Conservation (phyloP, 257 asterid genomes). For the Leptodermis oblonga region DNA sequence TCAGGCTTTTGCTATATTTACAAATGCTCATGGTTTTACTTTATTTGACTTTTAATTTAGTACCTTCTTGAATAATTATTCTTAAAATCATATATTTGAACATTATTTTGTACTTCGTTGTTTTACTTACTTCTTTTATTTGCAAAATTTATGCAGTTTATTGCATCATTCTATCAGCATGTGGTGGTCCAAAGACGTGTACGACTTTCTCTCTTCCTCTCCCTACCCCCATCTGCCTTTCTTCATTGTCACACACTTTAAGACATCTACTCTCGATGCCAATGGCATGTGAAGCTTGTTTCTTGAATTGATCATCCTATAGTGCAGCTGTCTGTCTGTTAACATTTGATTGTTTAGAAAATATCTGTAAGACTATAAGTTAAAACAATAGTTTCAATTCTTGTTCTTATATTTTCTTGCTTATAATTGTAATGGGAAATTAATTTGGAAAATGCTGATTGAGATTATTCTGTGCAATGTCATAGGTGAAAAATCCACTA, state of each 20-base stretch:
- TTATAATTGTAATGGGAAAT: neutral
- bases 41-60: neutral
- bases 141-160: constrained; percentile 54
- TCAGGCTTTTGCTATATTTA: constrained; percentile 6
- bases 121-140: constrained; percentile 8
- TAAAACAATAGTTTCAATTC: neutral
- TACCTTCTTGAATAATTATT: neutral
- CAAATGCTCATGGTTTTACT: neutral
- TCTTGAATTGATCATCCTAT: neutral
- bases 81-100: neutral
- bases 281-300: neutral
- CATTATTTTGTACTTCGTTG: constrained; percentile 13
- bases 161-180: constrained; percentile 93
- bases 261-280: neutral
- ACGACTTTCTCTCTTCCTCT: constrained; percentile 25
- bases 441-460: constrained; percentile 16
- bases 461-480: constrained; percentile 14
- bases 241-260: neutral
- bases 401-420: neutral
- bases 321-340: neutral
- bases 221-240: neutral
- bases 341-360: neutral
- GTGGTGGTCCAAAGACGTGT: constrained; percentile 97
- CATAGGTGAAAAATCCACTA: constrained; percentile 75
- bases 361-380: neutral